Base-by-base conservation (phyloP, 805 yeast species). In the Zygosaccharomyces lentus region DNA sequence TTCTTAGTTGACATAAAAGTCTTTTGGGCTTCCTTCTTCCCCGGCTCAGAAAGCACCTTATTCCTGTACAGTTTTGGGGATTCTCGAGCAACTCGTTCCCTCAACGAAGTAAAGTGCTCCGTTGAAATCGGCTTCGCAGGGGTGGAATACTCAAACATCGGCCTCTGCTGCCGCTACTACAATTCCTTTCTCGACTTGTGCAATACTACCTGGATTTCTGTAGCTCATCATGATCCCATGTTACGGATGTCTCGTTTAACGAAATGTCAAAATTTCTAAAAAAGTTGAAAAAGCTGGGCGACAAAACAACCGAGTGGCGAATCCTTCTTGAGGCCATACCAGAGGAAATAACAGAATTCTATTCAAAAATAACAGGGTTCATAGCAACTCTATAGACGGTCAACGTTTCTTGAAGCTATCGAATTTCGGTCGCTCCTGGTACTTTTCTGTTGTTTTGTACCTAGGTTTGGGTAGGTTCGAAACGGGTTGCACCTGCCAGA, bases 41-140 rank as follows among this genome's bases (percentile, higher is more conserved):
- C 36, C 12, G 46, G 45, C 30, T 47, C 48, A 47, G 42, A 44
- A 45, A 51, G 50, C 10, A 32, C 37, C 43, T 52, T 58, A 41
- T 50, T 48, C 42, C 50, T 58, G 43, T 64, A 62, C 25, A 62
- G 48, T 25, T 43, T 49, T 5, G 67, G 66, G 1, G 66, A 55
- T 25, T 64, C 66, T 26, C 46, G 54, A 7, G 59, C 55, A 19
- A 56, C 49, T 42, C 41, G 54, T 16, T 49, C 56, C 39, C 59
- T 49, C 25, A 62, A 24, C 2, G 56, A 48, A 10, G 46, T 47
- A 13, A 58, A 51, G 36, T 57, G 53, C 25, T 56, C 58, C 24
- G 47, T 45, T 3, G 61, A 53, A 12, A 61, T 40, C n/a, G 55
- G 55, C 27, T 54, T 51, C 27, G 46, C 32, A 10, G 62, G 62